Percentiles rank a stretch among this genome's conserved stretches.
phyloP scores from a whole-genome alignment of 352 stramenopile genomes.

The Thalassiosira hispida region DNA sequence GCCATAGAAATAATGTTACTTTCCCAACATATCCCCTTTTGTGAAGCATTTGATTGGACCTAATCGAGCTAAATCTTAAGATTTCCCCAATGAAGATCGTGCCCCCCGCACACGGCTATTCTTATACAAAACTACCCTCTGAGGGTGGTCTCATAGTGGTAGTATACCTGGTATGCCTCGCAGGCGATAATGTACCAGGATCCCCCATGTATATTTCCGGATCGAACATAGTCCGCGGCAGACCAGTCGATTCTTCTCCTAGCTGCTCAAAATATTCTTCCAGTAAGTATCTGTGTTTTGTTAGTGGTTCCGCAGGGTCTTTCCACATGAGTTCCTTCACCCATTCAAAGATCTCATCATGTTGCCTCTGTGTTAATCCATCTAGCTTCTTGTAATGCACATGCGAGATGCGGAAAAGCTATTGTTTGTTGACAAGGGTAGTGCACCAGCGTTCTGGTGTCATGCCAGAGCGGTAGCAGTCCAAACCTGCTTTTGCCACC shows the following conservation, averaged over 20 bases:
- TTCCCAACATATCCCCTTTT: conserved; percentile 4
- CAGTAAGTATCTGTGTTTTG: neutral
- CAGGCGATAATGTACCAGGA: neutral
- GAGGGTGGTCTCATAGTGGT: neutral
- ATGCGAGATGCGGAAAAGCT: conserved; percentile 5
- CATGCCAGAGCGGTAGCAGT: neutral
- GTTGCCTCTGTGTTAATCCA: neutral
- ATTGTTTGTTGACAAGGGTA: conserved; percentile 5
- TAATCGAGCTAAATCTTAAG: neutral
- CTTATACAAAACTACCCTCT: neutral
- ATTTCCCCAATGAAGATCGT: neutral
- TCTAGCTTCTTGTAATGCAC: conserved; percentile 8
- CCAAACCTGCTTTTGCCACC: neutral
- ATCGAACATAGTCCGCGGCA: neutral
- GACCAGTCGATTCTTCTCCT: neutral
- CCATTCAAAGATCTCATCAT: conserved; percentile 8
- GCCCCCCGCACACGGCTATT: neutral
- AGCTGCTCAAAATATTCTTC: conserved; percentile 6
- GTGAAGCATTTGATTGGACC: neutral
- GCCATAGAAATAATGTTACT: neutral
- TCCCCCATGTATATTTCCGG: neutral
- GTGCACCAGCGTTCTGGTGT: neutral
- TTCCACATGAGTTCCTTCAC: neutral
- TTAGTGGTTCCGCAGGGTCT: neutral
- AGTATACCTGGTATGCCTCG: neutral